Evolutionary conservation across 495 filamentous ascomycete genomes (phyloP).

Genomic region (Penicillium parvum): DNA sequence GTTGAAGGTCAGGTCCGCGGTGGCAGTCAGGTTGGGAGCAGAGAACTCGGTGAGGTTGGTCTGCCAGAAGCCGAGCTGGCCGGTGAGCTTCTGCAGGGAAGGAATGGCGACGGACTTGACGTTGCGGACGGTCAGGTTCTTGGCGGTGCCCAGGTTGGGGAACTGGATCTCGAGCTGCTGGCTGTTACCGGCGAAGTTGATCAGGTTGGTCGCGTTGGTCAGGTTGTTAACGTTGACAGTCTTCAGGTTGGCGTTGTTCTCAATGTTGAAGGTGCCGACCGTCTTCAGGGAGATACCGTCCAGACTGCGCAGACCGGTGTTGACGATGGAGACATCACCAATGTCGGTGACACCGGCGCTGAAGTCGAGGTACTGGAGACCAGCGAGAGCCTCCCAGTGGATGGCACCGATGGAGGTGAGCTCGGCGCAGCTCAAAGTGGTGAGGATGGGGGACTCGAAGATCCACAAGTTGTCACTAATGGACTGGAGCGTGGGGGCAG

Average conservation of each 20-base stretch:
- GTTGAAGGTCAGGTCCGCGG: constrained; percentile 75
- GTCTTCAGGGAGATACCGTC: constrained; percentile 70
- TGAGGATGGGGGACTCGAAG: constrained; percentile 59
- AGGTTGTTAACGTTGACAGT: constrained; percentile 67
- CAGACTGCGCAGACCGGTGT: constrained; percentile 73
- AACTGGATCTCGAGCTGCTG: constrained; percentile 63
- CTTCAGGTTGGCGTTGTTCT: constrained; percentile 72
- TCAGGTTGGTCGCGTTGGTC: constrained; percentile 55
- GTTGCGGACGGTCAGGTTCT: constrained; percentile 86
- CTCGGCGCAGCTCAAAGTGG: constrained; percentile 54
- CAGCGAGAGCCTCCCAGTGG: constrained; percentile 67
- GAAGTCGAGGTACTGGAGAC: constrained; percentile 65
- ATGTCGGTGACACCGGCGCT: constrained; percentile 58
- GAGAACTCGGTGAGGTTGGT: constrained; percentile 64
- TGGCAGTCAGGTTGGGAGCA: constrained; percentile 75
- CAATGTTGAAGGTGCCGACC: constrained; percentile 62
- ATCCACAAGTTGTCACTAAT: constrained; percentile 65
- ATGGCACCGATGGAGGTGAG: constrained; percentile 62
- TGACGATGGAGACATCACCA: constrained; percentile 63
- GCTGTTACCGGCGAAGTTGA: constrained; percentile 57
- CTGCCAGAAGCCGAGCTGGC: constrained; percentile 77
- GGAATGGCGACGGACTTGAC: constrained; percentile 69
- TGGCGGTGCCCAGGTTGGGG: constrained; percentile 71
- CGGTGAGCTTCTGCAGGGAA: constrained; percentile 69
- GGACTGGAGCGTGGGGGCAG: constrained; percentile 42